Base-by-base conservation (phyloP, 306 rosid species). In the Medicago arabica region DNA sequence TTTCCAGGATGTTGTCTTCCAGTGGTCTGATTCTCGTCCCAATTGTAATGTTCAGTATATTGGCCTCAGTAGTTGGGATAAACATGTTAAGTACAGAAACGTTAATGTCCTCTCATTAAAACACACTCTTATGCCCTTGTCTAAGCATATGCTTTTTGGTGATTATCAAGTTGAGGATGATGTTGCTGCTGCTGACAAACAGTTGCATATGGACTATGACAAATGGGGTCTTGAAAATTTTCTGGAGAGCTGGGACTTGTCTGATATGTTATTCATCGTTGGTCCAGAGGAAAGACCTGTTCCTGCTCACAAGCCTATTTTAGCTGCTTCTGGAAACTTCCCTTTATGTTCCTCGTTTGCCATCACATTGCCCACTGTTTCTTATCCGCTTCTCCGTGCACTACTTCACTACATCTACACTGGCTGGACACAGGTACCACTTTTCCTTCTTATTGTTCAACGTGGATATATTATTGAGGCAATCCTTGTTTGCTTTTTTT, bases 41-140 rank as follows among this genome's bases (percentile, higher is more conserved):
- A 90, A 83, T 77, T 90, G 89, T 49, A 86, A 85, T 66, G 89
- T 94, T 86, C 96, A 69, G 81, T 92, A 90, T 80, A 76, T 94
- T 67, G 98, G 98, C 58, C 98, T 94, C 50, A 91, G 98, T 75
- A 94, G 97, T 80, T 94, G 98, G 98, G 97, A 94, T 69, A 94
- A 94, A 66, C 98, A 94, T 73, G 98, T 94, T 9, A 91, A 88
- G 49, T 94, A 94, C 72, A 88, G 93, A 80, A 91, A 94, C 77
- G 95, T 94, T 49, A 86, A 77, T 68, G 97, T 94, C 9, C 76
- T 94, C 79, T 93, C 98, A 0, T 61, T 87, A 38, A 82, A 86
- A 17, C 88, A 88, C 67, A 76, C 87, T 69, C 91, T 85, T 61
- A 60, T 85, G 71, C 87, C 89, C 28, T 75, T 83, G 19, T 91